phyloP scores from a whole-genome alignment of 1,284 basidiomycete species.

The Sanghuangporus sanghuang region DNA sequence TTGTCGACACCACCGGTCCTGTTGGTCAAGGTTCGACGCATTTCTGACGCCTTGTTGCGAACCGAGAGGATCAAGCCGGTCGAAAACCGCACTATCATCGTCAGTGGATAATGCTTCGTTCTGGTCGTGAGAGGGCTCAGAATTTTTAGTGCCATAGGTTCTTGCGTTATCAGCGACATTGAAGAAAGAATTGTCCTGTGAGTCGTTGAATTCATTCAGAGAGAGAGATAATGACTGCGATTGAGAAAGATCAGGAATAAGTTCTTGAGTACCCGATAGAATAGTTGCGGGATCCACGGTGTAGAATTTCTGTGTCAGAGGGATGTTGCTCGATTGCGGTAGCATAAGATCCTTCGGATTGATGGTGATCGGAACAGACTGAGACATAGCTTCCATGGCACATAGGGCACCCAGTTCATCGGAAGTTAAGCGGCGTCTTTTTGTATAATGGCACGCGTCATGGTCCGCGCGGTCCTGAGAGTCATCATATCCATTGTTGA shows the following conservation, averaged over 20 bases:
- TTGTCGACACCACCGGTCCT: not conserved
- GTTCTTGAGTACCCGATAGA: not conserved
- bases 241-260: conserved; percentile 3
- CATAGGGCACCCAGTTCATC: not conserved
- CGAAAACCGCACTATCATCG: not conserved
- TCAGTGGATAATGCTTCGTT: not conserved
- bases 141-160: not conserved
- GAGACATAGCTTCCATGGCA: not conserved
- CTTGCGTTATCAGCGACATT: not conserved
- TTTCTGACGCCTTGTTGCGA: not conserved
- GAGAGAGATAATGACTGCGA: conserved; percentile 23
- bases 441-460: not conserved
- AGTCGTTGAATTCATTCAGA: conserved; percentile 18
- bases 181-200: not conserved
- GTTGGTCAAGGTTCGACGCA: not conserved
- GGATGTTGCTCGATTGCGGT: not conserved
- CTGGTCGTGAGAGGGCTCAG: not conserved
- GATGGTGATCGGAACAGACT: not conserved
- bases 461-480: not conserved
- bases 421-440: conserved; percentile 3
- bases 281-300: not conserved
- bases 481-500: not conserved
- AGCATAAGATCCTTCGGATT: conserved; percentile 13
- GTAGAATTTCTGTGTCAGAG: not conserved
- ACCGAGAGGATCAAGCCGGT: not conserved